Conservation (phyloP, 2,329 filamentous ascomycete species). For the Apiospora pterosperma region DNA sequence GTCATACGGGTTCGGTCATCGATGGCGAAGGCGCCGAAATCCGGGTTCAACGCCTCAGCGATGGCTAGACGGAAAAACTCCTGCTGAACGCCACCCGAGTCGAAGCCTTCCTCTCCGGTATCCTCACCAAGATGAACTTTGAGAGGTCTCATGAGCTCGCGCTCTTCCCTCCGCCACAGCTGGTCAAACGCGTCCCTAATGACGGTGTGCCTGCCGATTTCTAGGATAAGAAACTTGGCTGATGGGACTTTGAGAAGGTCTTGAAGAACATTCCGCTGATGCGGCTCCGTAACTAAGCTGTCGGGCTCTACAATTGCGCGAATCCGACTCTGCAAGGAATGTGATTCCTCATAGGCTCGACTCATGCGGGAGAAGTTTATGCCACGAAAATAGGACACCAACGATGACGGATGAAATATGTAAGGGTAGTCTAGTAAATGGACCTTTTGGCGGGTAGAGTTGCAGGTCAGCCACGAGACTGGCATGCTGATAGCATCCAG, state of each 20-base stretch:
- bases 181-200: constrained; percentile 78
- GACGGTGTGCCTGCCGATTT: constrained; percentile 64
- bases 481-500: constrained; percentile 75
- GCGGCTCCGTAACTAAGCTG: constrained; percentile 51
- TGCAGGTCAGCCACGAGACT: constrained; percentile 63
- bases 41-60: constrained; percentile 72
- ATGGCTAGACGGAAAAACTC: constrained; percentile 91
- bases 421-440: constrained; percentile 81
- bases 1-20: constrained; percentile 74
- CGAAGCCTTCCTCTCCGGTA: constrained; percentile 81
- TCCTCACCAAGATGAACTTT: constrained; percentile 86
- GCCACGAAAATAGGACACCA: constrained; percentile 82
- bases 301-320: constrained; percentile 52
- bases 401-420: constrained; percentile 68
- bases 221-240: constrained; percentile 67
- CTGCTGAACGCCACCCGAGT: constrained; percentile 93
- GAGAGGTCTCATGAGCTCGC: constrained; percentile 79
- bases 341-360: constrained; percentile 68
- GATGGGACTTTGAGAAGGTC: constrained; percentile 64
- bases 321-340: constrained; percentile 53
- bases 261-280: constrained; percentile 59
- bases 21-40: constrained; percentile 76
- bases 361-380: constrained; percentile 89
- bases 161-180: constrained; percentile 79
- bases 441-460: constrained; percentile 56